A percentile compares a stretch with the other conserved stretches of the same genome.
Conservation (phyloP, 495 filamentous ascomycete species). For the Tuber umbilicatum region DNA sequence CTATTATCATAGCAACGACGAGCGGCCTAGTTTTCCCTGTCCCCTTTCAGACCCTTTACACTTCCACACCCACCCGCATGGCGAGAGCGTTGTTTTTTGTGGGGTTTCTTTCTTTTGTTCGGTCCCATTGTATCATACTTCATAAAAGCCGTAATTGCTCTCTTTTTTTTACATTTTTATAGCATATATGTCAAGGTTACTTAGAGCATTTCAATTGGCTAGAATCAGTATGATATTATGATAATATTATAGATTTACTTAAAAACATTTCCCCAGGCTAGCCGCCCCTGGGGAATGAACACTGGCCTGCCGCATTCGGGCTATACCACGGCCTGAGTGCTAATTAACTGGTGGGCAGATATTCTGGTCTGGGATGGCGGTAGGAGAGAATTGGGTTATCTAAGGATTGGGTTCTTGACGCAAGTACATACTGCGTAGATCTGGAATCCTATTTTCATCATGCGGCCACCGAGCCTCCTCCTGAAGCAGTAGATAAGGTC, state of each 20-base stretch:
- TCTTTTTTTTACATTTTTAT: background rate
- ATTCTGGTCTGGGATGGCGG: background rate
- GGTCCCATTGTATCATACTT: background rate
- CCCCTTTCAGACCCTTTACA: background rate
- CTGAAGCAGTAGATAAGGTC: background rate
- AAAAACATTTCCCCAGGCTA: background rate
- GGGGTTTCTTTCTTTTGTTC: background rate
- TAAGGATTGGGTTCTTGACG: background rate
- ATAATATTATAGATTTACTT: background rate
- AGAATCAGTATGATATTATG: background rate
- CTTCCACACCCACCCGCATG: background rate
- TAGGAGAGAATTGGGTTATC: background rate
- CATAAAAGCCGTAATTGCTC: background rate
- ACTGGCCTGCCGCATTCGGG: too few species aligned
- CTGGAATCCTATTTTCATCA: background rate
- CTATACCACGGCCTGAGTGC: background rate
- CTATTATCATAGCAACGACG: background rate
- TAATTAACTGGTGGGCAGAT: background rate
- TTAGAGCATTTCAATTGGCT: background rate
- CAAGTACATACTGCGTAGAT: background rate
- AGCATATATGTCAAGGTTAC: background rate
- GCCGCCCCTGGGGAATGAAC: background rate
- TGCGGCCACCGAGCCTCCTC: background rate
- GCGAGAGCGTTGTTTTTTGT: constrained; percentile 8
- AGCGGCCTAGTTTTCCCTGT: background rate